Conservation (phyloP, 2,329 filamentous ascomycete species). For the Sporothrix brasiliensis region DNA sequence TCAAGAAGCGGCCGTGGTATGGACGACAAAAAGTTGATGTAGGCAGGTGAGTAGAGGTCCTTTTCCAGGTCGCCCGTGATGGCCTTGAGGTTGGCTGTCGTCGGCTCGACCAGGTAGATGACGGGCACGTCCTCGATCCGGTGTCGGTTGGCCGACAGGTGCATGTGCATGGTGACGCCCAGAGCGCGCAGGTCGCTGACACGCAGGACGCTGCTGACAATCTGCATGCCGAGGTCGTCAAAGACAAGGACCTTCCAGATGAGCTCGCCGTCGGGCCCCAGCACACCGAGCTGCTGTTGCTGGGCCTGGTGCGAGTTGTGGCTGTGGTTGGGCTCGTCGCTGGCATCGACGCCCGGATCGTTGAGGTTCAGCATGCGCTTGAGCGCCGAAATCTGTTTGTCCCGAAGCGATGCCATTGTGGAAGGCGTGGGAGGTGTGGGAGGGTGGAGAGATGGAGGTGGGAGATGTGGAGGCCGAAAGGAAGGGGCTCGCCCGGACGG, state of each 20-base stretch:
- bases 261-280: constrained; percentile 84
- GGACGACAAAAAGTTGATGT: constrained; percentile 96
- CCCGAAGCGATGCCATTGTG: constrained; percentile 35
- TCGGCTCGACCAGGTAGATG: constrained; percentile 94
- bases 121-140: constrained; percentile 95
- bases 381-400: constrained; percentile 56
- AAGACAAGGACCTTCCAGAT: constrained; percentile 99
- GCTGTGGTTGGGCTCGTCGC: constrained; percentile 64
- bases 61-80: constrained; percentile 86
- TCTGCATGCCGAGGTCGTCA: constrained; percentile 85
- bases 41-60: constrained; percentile 87
- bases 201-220: constrained; percentile 92
- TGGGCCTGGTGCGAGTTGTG: constrained; percentile 52
- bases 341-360: constrained; percentile 61
- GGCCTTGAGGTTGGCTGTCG: constrained; percentile 72
- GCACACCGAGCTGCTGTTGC: constrained; percentile 66
- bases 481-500: background rate
- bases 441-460: background rate
- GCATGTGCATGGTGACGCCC: constrained; percentile 98
- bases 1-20: constrained; percentile 88
- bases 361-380: constrained; percentile 97
- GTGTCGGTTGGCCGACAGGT: constrained; percentile 76
- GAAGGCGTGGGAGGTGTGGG: background rate
- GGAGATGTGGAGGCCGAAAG: background rate
- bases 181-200: constrained; percentile 90